Evolutionary conservation across 1,284 basidiomycete species (phyloP).

Genomic region (Lentinus polychrous): DNA sequence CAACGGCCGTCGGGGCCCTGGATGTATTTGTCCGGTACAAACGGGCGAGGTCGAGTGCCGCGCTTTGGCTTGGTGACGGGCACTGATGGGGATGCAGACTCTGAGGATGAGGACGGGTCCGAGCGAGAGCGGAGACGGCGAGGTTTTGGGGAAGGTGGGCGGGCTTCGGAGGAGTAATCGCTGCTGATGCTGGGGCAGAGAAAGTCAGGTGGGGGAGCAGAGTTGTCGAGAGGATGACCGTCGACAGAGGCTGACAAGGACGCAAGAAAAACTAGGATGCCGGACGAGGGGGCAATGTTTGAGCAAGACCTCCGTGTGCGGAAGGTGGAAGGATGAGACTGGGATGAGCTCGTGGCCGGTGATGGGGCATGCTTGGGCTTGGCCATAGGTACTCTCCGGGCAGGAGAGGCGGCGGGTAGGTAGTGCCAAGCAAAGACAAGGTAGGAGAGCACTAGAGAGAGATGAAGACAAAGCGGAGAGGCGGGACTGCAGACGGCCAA

Average conservation of each 20-base stretch:
- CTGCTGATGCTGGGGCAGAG: slow-evolving; percentile 47
- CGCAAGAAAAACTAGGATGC: slow-evolving; percentile 47
- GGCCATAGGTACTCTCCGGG: slow-evolving; percentile 21
- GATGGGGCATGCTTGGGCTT: slow-evolving; percentile 16
- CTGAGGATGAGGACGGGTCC: slow-evolving; percentile 1
- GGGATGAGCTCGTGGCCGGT: slow-evolving; percentile 9
- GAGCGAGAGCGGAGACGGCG: neutral
- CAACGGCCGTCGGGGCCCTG: slow-evolving; percentile 52
- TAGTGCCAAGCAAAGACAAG: slow-evolving; percentile 17
- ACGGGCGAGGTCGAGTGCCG: neutral
- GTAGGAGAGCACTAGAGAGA: slow-evolving; percentile 6
- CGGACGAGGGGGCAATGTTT: slow-evolving; percentile 29
- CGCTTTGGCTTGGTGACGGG: slow-evolving; percentile 13
- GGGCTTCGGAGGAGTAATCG: slow-evolving; percentile 8
- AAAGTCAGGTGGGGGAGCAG: slow-evolving; percentile 44
- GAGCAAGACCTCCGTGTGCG: neutral
- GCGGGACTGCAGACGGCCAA: slow-evolving; percentile 4
- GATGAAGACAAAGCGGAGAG: slow-evolving; percentile 4
- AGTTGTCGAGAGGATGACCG: slow-evolving; percentile 35
- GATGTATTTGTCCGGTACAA: slow-evolving; percentile 50
- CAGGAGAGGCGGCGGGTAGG: slow-evolving; percentile 6
- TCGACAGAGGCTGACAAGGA: slow-evolving; percentile 42
- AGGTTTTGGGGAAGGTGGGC: slow-evolving; percentile 6
- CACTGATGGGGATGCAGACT: neutral
- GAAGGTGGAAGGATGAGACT: neutral